These are phyloP conservation scores for Withania somnifera DNA, from an alignment of 305 asterid genomes.

Conservation along the genomic window DNA sequence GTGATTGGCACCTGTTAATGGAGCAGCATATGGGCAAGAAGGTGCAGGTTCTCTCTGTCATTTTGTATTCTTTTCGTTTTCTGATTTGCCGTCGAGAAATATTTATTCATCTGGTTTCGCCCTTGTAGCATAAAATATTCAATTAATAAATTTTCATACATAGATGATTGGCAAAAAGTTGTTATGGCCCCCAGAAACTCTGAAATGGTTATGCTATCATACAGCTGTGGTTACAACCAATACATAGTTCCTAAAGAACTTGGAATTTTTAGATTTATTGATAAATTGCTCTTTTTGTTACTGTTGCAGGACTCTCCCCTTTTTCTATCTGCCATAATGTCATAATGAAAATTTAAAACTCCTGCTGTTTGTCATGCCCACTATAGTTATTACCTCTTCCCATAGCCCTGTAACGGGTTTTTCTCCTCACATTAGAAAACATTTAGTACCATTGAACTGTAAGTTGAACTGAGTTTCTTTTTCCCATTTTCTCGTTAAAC, in stretches of 20 bases:
- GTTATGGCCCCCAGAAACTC: neutral
- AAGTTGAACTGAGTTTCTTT: neutral
- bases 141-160: neutral
- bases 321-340: neutral
- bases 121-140: neutral
- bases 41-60: slow-evolving; percentile 33
- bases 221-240: neutral
- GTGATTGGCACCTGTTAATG: slow-evolving; percentile 16
- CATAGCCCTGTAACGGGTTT: neutral
- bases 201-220: neutral
- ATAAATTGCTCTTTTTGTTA: neutral
- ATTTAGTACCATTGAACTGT: neutral
- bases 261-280: neutral
- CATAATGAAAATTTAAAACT: neutral
- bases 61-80: neutral
- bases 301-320: neutral
- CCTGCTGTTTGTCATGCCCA: neutral
- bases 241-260: neutral
- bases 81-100: neutral
- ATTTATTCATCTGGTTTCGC: neutral
- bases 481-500: neutral
- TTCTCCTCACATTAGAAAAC: neutral
- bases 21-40: slow-evolving; percentile 73
- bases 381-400: neutral
- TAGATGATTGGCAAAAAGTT: neutral